Evolutionary conservation across 768 basidiomycete genomes (phyloP).

Genomic region (Tephrocybe sp.): DNA sequence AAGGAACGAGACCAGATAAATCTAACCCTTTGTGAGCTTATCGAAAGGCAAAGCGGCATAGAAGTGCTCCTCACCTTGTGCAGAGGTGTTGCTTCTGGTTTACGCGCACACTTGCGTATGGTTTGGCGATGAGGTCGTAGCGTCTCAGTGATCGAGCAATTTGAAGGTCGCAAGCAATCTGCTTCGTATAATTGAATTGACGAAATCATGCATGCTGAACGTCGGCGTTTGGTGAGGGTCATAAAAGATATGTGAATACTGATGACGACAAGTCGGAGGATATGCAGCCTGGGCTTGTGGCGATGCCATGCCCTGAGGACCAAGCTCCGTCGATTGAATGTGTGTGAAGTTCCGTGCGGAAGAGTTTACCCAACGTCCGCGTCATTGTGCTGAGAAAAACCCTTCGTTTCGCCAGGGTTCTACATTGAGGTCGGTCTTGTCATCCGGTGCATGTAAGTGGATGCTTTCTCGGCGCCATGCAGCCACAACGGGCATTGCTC

Average conservation of each 20-base stretch:
- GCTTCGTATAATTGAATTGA: no score
- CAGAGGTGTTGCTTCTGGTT: neutral
- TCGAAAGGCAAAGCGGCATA: slow-evolving; percentile 6
- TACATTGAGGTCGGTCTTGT: no score
- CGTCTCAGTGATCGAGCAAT: neutral
- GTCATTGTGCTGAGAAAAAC: neutral
- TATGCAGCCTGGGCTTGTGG: slow-evolving; percentile 2
- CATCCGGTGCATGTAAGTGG: neutral
- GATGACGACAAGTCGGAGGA: neutral
- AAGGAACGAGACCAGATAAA: neutral
- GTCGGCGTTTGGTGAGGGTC: no score
- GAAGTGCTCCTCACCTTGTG: neutral
- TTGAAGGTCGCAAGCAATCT: neutral
- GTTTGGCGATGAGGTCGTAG: neutral
- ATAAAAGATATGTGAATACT: no score
- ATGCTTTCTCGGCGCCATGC: neutral
- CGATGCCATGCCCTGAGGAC: slow-evolving; percentile 5
- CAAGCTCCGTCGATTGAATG: neutral
- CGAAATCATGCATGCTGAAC: no score
- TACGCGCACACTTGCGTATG: neutral
- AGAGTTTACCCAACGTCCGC: neutral
- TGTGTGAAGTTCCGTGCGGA: neutral
- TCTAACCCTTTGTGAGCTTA: slow-evolving; percentile 12
- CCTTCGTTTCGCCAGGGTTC: no score
- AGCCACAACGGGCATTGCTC: neutral